A percentile compares a stretch with the other conserved stretches of the same genome.
phyloP scores from a whole-genome alignment of 2,329 filamentous ascomycete species.

The Alternaria sp. region DNA sequence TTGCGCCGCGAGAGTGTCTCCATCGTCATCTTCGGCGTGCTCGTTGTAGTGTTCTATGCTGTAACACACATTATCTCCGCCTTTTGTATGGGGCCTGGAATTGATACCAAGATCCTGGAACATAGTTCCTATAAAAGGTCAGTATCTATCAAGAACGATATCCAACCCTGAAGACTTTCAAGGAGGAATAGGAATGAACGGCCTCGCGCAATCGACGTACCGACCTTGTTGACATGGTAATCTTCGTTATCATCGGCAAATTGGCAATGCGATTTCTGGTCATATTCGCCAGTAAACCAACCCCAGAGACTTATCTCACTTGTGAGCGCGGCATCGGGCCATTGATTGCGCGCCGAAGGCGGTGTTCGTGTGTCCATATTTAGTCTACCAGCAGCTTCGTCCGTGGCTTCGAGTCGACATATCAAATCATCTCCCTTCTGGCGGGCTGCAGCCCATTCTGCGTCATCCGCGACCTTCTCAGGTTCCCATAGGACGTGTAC shows the following conservation, averaged over 20 bases:
- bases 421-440: neutral
- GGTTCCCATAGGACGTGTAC: too few species aligned
- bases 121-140: neutral
- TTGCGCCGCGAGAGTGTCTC: too few species aligned
- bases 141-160: too few species aligned
- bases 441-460: neutral
- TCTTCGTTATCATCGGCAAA: neutral
- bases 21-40: neutral
- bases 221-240: too few species aligned
- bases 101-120: too few species aligned
- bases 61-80: slow-evolving; percentile 13
- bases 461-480: neutral
- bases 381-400: neutral
- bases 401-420: neutral
- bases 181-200: too few species aligned
- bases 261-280: neutral
- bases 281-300: neutral
- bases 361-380: neutral
- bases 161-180: too few species aligned
- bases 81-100: too few species aligned
- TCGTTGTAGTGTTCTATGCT: slow-evolving; percentile 14
- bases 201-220: too few species aligned
- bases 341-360: neutral
- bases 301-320: neutral
- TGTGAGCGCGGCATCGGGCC: neutral